phyloP scores from a whole-genome alignment of 2,329 filamentous ascomycete species.

The Trichoderma sp. region DNA sequence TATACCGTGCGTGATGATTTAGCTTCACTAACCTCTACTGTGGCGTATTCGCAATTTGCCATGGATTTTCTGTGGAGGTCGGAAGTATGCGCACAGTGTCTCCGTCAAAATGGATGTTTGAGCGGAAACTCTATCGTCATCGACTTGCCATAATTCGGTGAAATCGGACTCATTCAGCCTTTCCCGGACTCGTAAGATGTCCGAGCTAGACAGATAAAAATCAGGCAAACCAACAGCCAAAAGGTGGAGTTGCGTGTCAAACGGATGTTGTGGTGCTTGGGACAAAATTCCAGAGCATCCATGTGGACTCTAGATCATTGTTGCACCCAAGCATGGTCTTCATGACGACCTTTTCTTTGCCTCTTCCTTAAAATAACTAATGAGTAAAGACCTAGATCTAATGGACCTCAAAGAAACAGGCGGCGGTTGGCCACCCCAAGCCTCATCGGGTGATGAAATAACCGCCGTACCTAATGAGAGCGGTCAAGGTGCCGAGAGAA shows the following conservation, averaged over 20 bases:
- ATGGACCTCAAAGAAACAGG: background rate
- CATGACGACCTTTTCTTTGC: background rate
- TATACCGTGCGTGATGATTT: background rate
- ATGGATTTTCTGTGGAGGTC: background rate
- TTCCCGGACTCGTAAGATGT: background rate
- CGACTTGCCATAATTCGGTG: slow-evolving; percentile 7
- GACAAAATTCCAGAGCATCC: background rate
- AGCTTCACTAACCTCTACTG: background rate
- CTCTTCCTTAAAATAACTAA: background rate
- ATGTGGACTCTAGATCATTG: background rate
- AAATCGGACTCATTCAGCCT: slow-evolving; percentile 6
- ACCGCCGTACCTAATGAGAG: background rate
- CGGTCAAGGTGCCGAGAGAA: background rate
- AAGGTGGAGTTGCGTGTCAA: background rate
- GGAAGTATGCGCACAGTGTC: slow-evolving; percentile 8
- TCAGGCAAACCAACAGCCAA: background rate
- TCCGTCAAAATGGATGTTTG: background rate
- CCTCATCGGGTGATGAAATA: background rate
- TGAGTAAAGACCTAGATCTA: background rate
- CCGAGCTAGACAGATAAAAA: slow-evolving; percentile 2
- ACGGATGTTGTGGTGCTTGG: background rate
- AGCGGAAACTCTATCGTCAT: slow-evolving; percentile 17
- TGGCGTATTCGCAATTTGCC: background rate
- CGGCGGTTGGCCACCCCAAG: background rate
- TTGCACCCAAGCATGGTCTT: background rate